Base-by-base conservation (phyloP, 352 stramenopile species). In the Peronosclerospora sorghi region DNA sequence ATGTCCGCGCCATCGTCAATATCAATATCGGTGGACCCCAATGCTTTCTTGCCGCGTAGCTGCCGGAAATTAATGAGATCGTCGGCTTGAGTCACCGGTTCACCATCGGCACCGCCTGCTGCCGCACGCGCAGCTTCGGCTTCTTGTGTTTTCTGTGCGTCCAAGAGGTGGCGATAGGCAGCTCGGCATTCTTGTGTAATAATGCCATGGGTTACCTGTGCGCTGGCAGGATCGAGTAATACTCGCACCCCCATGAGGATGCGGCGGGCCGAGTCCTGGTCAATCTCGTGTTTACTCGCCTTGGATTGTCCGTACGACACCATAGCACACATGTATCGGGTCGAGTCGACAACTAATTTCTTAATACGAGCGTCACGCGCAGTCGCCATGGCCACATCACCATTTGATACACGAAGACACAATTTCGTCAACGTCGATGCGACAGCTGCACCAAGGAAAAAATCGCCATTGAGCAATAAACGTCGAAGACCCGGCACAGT, bases 11-110 rank as follows among this genome's bases (percentile, higher is more conserved):
- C 95, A 65, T 99, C 96, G 57, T 98, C 95, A 54, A 99, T 91
- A 68, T 98, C 96, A 57, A 98, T 89, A 62, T 98, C 95, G 7
- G 78, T 94, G 32, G 58, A 94, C 9, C 83, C 92, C 26, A 95
- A 70, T 9, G 93, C 87, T 46, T 95, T 93, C 51, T 95, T 86
- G 32, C 77, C 86, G 17, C 90, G 83, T 14, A 99, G 62, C 54
- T 99, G 96, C 15, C 95, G 86, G 66, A 98, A 98, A 63, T 95
- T 94, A 65, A 99, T 99, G 38, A 98, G 72, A 57, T 97, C 93
- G 58, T 98, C 94, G n/a, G 79, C 70, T 26, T 87, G 68, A 36
- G 82, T 81, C 32, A 83, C 50, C 9, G 69, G 68, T 37, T 80
- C 76, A 14, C 80, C 76, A 6, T 59, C 51, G 4, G 55, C 51